A percentile compares a stretch with the other conserved stretches of the same genome.
Evolutionary conservation across 1,284 basidiomycete genomes (phyloP).

Genomic region (Cryptococcus sp.): DNA sequence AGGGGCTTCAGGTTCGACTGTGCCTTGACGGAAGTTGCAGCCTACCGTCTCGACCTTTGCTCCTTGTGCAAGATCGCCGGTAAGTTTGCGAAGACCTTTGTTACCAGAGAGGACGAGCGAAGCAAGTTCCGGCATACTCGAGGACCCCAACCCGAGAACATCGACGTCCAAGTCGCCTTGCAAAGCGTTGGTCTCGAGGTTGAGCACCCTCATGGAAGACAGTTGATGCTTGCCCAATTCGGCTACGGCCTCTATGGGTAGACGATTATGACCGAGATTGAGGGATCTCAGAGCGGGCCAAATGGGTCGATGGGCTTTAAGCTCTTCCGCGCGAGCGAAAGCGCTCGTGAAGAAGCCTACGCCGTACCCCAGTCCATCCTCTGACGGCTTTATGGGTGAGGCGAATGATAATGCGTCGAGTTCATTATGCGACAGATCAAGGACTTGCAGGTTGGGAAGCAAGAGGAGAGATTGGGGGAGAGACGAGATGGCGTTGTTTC

Average conservation of each 20-base stretch:
- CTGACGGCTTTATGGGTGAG: slow-evolving; percentile 41
- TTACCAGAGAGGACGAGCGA: slow-evolving; percentile 34
- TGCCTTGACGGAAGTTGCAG: slow-evolving; percentile 19
- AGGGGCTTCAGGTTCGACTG: not conserved
- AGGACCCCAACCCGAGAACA: slow-evolving; percentile 18
- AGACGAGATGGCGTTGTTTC: slow-evolving; percentile 40
- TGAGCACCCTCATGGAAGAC: slow-evolving; percentile 32
- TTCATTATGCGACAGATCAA: slow-evolving; percentile 48
- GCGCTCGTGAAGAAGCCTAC: slow-evolving; percentile 46
- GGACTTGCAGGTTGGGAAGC: slow-evolving; percentile 44
- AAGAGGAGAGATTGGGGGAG: slow-evolving; percentile 45
- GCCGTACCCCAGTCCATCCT: slow-evolving; percentile 46
- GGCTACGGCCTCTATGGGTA: slow-evolving; percentile 29
- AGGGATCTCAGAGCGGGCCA: slow-evolving; percentile 39
- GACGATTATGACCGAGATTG: slow-evolving; percentile 39
- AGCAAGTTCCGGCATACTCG: slow-evolving; percentile 32
- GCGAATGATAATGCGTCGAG: slow-evolving; percentile 39
- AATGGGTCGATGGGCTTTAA: slow-evolving; percentile 25
- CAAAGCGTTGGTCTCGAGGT: slow-evolving; percentile 39
- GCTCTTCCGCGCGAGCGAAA: slow-evolving; percentile 36
- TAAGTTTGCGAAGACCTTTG: slow-evolving; percentile 24
- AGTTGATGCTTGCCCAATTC: slow-evolving; percentile 15
- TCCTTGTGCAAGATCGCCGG: slow-evolving; percentile 23
- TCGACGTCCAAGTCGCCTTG: slow-evolving; percentile 31
- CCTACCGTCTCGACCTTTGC: slow-evolving; percentile 36